Evolutionary conservation across 164 flowering plant genomes (phyloP).

Genomic region (Protea cynaroides): DNA sequence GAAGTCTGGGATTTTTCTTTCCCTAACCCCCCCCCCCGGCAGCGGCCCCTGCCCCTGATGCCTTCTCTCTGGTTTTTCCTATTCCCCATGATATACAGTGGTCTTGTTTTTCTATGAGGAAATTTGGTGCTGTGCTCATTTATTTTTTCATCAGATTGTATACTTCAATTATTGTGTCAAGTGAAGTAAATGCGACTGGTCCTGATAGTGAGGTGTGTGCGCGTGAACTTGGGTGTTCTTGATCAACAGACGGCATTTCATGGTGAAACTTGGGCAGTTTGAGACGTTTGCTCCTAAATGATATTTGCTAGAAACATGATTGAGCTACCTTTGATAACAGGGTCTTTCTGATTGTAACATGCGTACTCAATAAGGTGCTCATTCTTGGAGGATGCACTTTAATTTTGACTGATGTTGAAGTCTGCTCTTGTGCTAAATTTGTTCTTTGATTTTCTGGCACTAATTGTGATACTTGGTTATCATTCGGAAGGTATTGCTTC

Average conservation of each 20-base stretch:
- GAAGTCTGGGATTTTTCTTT: too few species aligned
- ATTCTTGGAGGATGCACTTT: background rate
- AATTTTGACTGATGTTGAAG: background rate
- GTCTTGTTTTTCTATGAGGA: too few species aligned
- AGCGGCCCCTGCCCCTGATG: too few species aligned
- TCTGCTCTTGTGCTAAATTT: background rate
- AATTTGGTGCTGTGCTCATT: background rate
- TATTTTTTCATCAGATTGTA: too few species aligned
- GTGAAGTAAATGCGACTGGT: too few species aligned
- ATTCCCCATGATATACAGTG: too few species aligned
- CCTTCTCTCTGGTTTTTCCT: background rate
- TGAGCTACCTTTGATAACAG: background rate
- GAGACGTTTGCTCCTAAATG: background rate
- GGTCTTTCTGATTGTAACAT: background rate
- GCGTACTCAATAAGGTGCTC: background rate
- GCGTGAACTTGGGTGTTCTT: too few species aligned
- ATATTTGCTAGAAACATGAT: background rate
- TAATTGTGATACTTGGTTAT: background rate
- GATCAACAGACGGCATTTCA: too few species aligned
- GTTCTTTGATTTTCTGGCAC: slow-evolving; percentile 2
- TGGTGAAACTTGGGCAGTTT: background rate
- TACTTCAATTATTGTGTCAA: too few species aligned
- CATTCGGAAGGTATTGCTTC: background rate
- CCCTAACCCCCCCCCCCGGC: too few species aligned
- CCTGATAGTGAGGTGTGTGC: too few species aligned